These are phyloP conservation scores for Penicillium salamii DNA, from an alignment of 495 filamentous ascomycete genomes.

Conservation along the genomic window DNA sequence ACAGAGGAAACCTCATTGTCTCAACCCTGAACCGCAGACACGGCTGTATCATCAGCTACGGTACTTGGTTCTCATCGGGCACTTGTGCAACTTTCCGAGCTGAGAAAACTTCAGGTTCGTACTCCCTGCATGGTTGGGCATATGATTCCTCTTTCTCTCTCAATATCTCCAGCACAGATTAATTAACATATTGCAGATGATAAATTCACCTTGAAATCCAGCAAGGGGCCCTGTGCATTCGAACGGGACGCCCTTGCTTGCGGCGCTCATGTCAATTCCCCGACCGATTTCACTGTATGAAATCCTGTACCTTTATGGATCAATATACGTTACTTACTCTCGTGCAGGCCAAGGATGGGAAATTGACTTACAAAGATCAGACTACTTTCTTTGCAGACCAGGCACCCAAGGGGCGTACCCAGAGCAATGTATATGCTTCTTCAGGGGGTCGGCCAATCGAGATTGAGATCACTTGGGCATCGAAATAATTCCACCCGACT, in stretches of 20 bases:
- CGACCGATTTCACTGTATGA: slow-evolving; percentile 48
- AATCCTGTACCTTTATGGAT: background rate
- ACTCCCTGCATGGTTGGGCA: too few relatives aligned
- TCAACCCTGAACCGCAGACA: slow-evolving; percentile 44
- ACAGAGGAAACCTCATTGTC: slow-evolving; percentile 60
- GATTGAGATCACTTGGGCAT: slow-evolving; percentile 36
- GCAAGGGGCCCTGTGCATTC: slow-evolving; percentile 57
- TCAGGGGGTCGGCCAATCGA: slow-evolving; percentile 36
- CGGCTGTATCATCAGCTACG: slow-evolving; percentile 70
- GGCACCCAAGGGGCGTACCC: slow-evolving; percentile 48
- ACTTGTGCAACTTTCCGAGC: slow-evolving; percentile 69
- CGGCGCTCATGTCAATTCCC: slow-evolving; percentile 38
- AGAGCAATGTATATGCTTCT: slow-evolving; percentile 39
- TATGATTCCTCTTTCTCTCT: too few relatives aligned
- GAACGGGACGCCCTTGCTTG: slow-evolving; percentile 49
- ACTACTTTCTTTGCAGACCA: slow-evolving; percentile 58
- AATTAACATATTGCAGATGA: slow-evolving; percentile 32
- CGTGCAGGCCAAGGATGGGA: slow-evolving; percentile 34
- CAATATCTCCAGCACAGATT: background rate
- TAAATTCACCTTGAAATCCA: slow-evolving; percentile 58
- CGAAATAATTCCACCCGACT: background rate
- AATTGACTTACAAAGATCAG: slow-evolving; percentile 46
- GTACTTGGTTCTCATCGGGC: slow-evolving; percentile 66
- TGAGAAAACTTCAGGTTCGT: slow-evolving; percentile 43
- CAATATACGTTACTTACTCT: background rate